Evolutionary conservation across 495 filamentous ascomycete genomes (phyloP).

Genomic region (Annulohypoxylon bovei): DNA sequence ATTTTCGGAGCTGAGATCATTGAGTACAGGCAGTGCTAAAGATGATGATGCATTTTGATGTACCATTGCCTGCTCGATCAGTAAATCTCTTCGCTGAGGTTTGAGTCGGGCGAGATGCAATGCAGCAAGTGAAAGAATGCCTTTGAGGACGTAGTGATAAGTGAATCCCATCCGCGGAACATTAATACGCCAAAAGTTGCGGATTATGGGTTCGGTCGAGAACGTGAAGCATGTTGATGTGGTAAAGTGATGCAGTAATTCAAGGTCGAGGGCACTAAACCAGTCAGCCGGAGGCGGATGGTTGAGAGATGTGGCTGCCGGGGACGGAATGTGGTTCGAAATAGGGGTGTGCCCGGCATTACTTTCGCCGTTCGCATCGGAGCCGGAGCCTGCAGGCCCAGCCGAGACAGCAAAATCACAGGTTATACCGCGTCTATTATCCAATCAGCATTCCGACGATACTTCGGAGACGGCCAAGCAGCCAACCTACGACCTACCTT

Average conservation of each 20-base stretch:
- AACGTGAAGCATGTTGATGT: slow-evolving; percentile 38
- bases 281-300: slow-evolving; percentile 11
- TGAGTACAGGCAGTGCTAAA: slow-evolving; percentile 57
- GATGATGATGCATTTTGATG: slow-evolving; percentile 60
- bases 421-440: slow-evolving; percentile 26
- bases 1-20: slow-evolving; percentile 57
- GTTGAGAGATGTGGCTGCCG: slow-evolving; percentile 4
- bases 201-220: slow-evolving; percentile 29
- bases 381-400: neutral
- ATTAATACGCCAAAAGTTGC: slow-evolving; percentile 44
- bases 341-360: slow-evolving; percentile 9
- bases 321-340: slow-evolving; percentile 13
- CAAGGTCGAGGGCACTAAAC: slow-evolving; percentile 35
- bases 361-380: neutral
- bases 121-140: slow-evolving; percentile 61
- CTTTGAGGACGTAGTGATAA: slow-evolving; percentile 61
- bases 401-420: slow-evolving; percentile 33
- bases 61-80: slow-evolving; percentile 58
- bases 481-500: slow-evolving; percentile 11
- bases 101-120: slow-evolving; percentile 59
- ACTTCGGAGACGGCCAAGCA: neutral
- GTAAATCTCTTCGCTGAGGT: slow-evolving; percentile 48
- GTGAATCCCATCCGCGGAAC: slow-evolving; percentile 60
- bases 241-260: slow-evolving; percentile 39
- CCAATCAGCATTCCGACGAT: slow-evolving; percentile 14